A percentile compares a stretch with the other conserved stretches of the same genome.
These are phyloP conservation scores for Casaregolazyma suthepensis DNA, from an alignment of 1,139 yeast genomes.

Conservation along the genomic window DNA sequence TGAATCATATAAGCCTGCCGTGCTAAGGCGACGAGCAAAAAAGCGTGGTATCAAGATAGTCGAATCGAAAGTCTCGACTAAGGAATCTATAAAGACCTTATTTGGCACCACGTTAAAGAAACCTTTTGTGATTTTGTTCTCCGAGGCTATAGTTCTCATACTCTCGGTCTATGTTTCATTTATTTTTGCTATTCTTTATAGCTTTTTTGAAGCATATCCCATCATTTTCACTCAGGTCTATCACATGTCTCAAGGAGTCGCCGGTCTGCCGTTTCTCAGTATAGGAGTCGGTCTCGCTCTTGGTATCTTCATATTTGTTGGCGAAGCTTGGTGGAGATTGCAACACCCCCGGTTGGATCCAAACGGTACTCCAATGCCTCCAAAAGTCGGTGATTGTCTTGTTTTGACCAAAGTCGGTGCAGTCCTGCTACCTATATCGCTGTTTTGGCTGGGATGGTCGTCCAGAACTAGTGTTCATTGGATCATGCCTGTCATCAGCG, in stretches of 20 bases:
- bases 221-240: conserved; percentile 42
- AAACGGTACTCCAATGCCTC: conserved; percentile 66
- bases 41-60: conserved; percentile 21
- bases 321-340: conserved; percentile 34
- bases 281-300: conserved; percentile 40
- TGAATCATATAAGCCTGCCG: conserved; percentile 23
- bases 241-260: conserved; percentile 41
- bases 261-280: conserved; percentile 43
- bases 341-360: conserved; percentile 46
- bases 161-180: conserved; percentile 44
- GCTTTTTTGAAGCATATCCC: conserved; percentile 59
- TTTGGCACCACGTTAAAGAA: conserved; percentile 11
- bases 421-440: conserved; percentile 43
- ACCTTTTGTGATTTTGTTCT: conserved; percentile 8
- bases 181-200: conserved; percentile 47
- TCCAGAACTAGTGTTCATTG: conserved; percentile 51
- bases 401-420: conserved; percentile 30
- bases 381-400: conserved; percentile 42
- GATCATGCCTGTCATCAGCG: conserved; percentile 53
- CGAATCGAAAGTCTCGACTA: conserved; percentile 11
- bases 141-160: conserved; percentile 19
- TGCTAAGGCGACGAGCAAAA: conserved; percentile 20
- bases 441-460: conserved; percentile 50
- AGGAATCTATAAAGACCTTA: conserved; percentile 23
- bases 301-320: conserved; percentile 15